phyloP scores from a whole-genome alignment of 1,284 basidiomycete species.

The Hemileia vastatrix region DNA sequence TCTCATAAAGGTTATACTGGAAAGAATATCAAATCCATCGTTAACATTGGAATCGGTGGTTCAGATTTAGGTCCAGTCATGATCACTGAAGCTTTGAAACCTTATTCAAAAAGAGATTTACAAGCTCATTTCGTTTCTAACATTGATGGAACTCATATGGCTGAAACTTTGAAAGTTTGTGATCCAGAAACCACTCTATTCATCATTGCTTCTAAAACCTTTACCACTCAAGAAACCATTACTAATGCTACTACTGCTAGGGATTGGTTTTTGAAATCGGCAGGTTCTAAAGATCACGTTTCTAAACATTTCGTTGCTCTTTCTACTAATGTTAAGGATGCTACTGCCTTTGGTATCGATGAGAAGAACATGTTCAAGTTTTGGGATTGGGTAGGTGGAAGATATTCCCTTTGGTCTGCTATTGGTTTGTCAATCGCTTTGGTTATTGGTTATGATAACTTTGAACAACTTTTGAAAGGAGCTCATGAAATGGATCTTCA shows the following conservation, averaged over 20 bases:
- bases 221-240: slow-evolving; percentile 98
- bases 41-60: slow-evolving; percentile 98
- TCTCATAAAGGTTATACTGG: slow-evolving; percentile 95
- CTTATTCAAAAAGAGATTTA: slow-evolving; percentile 81
- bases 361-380: slow-evolving; percentile 97
- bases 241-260: slow-evolving; percentile 91
- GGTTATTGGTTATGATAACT: slow-evolving; percentile 86
- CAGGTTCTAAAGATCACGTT: slow-evolving; percentile 71
- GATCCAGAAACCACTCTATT: slow-evolving; percentile 90
- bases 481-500: slow-evolving; percentile 97
- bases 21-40: slow-evolving; percentile 82
- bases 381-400: slow-evolving; percentile 99
- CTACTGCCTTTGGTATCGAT: slow-evolving; percentile 84
- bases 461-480: slow-evolving; percentile 75
- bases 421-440: slow-evolving; percentile 91
- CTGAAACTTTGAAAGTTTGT: slow-evolving; percentile 70
- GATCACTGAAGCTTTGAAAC: slow-evolving; percentile 93
- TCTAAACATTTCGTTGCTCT: slow-evolving; percentile 98
- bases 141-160: slow-evolving; percentile 95
- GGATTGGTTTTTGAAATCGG: slow-evolving; percentile 80
- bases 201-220: slow-evolving; percentile 96
- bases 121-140: slow-evolving; percentile 86
- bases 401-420: slow-evolving; percentile 96
- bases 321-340: slow-evolving; percentile 87
- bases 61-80: slow-evolving; percentile 97